Percentiles rank a stretch among this genome's conserved stretches.
Conservation (phyloP, 805 yeast genomes). For the Schizosaccharomyces pombe region DNA sequence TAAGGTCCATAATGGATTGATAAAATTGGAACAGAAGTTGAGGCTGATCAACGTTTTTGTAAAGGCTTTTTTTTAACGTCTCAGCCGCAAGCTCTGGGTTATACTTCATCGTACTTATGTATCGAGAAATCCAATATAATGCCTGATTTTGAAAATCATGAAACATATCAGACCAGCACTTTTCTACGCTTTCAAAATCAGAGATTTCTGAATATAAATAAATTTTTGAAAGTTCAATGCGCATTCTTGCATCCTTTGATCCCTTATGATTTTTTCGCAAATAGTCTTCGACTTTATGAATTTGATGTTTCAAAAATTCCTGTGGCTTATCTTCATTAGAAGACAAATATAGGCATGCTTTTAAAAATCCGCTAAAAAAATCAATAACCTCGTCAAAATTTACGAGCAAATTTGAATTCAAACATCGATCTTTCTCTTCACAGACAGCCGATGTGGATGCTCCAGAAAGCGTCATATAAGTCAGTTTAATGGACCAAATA, state of each 20-base stretch:
- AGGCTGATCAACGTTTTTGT: not conserved
- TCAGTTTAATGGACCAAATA: conserved; percentile 12
- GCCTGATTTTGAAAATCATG: not conserved
- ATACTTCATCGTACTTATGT: not conserved
- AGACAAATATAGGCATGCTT: conserved; percentile 5
- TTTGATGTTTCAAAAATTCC: not conserved
- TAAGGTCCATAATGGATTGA: not conserved
- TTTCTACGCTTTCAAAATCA: not conserved
- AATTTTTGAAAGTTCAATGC: conserved; percentile 4
- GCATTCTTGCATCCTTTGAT: conserved; percentile 5
- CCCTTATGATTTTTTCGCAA: not conserved
- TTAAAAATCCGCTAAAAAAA: conserved; percentile 7
- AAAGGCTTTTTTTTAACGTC: not conserved
- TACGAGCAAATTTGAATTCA: conserved; percentile 6
- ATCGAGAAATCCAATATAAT: not conserved
- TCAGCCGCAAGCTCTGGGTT: not conserved
- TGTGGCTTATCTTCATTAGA: conserved; percentile 2
- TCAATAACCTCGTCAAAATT: conserved; percentile 6
- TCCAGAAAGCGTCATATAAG: conserved; percentile 7
- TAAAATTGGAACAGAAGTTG: not conserved
- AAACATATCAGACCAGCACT: not conserved
- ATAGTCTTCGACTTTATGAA: not conserved
- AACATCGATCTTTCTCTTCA: conserved; percentile 7
- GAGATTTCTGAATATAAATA: not conserved
- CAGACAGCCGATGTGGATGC: conserved; percentile 3